Evolutionary conservation across 1,284 basidiomycete species (phyloP).

Genomic region (Rhodotorula sp.): DNA sequence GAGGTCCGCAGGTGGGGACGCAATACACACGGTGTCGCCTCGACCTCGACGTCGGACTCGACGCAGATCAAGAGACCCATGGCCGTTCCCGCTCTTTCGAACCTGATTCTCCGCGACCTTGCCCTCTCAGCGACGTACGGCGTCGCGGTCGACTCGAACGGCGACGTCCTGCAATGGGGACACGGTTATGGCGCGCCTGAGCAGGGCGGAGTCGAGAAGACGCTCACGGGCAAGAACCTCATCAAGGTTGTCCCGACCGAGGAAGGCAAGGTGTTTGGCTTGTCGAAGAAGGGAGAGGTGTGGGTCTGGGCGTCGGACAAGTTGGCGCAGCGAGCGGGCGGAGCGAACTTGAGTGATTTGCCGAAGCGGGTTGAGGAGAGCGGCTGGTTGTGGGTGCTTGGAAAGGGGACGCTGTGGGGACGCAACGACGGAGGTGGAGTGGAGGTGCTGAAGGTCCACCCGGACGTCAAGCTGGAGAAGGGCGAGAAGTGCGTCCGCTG

Average conservation of each 20-base stretch:
- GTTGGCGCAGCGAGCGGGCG: conserved; percentile 48
- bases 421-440: conserved; percentile 49
- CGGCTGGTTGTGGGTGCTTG: conserved; percentile 34
- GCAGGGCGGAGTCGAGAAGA: conserved; percentile 53
- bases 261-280: conserved; percentile 63
- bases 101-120: conserved; percentile 67
- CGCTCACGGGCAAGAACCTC: conserved; percentile 76
- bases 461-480: conserved; percentile 56
- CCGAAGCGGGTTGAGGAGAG: neutral
- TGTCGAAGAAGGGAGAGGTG: conserved; percentile 52
- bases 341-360: conserved; percentile 36
- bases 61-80: conserved; percentile 39
- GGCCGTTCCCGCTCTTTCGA: conserved; percentile 17
- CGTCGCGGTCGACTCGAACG: conserved; percentile 71
- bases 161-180: conserved; percentile 89
- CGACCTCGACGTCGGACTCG: conserved; percentile 10
- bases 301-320: conserved; percentile 35
- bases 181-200: conserved; percentile 55
- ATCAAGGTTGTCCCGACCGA: conserved; percentile 57
- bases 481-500: conserved; percentile 56
- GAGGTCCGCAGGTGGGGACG: conserved; percentile 28
- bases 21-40: conserved; percentile 34
- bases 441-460: conserved; percentile 48
- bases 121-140: conserved; percentile 69
- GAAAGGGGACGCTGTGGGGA: conserved; percentile 43